Evolutionary conservation across 768 basidiomycete species (phyloP).

Genomic region (Hypholoma fasciculare): DNA sequence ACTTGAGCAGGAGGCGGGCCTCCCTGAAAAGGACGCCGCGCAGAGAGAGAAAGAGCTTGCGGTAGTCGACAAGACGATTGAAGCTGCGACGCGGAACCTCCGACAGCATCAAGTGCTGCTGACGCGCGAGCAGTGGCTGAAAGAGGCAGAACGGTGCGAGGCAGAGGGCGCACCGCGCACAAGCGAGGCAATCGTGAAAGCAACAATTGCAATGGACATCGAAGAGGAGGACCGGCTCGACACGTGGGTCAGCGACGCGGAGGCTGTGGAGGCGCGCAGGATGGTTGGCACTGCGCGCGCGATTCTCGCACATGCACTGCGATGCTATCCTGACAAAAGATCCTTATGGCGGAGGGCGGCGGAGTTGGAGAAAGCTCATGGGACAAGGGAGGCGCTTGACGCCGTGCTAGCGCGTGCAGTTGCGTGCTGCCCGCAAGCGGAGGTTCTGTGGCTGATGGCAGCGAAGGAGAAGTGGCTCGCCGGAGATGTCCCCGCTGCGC

Average conservation of each 20-base stretch:
- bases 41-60: constrained; percentile 65
- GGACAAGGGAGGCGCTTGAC: constrained; percentile 74
- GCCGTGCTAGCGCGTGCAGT: constrained; percentile 83
- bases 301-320: constrained; percentile 86
- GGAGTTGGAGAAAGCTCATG: constrained; percentile 90
- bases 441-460: constrained; percentile 96
- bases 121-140: constrained; percentile 92
- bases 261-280: constrained; percentile 72
- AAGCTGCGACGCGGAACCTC: constrained; percentile 76
- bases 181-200: constrained; percentile 93
- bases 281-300: constrained; percentile 84
- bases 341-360: constrained; percentile 91
- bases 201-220: constrained; percentile 89
- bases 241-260: constrained; percentile 92
- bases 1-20: constrained; percentile 72
- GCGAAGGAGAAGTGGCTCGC: constrained; percentile 96
- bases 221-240: constrained; percentile 93
- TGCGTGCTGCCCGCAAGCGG: constrained; percentile 90
- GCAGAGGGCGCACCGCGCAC: constrained; percentile 81
- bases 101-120: constrained; percentile 83
- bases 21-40: constrained; percentile 44
- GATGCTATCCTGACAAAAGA: constrained; percentile 85
- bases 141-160: constrained; percentile 93
- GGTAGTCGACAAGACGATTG: constrained; percentile 86
- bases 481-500: constrained; percentile 89